A percentile compares a stretch with the other conserved stretches of the same genome.
Conservation (phyloP, 805 yeast species). For the Wickerhamomyces silvicola region DNA sequence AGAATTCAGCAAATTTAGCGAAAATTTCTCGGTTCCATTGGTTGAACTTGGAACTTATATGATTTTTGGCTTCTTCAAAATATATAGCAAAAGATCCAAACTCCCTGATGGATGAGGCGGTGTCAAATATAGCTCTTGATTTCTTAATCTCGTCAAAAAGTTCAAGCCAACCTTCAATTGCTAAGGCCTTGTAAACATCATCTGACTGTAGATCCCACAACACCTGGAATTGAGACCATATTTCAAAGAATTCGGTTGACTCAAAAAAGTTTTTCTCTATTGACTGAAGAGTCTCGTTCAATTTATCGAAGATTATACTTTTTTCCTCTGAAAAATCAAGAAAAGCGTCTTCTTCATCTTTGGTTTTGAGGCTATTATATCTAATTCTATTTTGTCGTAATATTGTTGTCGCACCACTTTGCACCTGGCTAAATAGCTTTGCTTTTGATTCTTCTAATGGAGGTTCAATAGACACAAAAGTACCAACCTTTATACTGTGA, state of each 20-base stretch:
- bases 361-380: slow-evolving; percentile 17
- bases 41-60: slow-evolving; percentile 49
- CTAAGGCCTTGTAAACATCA: slow-evolving; percentile 30
- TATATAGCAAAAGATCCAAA: slow-evolving; percentile 42
- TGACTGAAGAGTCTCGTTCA: slow-evolving; percentile 17
- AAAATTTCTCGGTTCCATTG: slow-evolving; percentile 47
- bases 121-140: slow-evolving; percentile 44
- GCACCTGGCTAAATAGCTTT: slow-evolving; percentile 21
- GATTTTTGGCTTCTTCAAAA: slow-evolving; percentile 46
- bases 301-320: slow-evolving; percentile 7
- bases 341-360: not conserved
- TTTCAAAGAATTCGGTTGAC: slow-evolving; percentile 32
- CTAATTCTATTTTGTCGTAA: slow-evolving; percentile 21
- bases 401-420: slow-evolving; percentile 18
- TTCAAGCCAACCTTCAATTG: slow-evolving; percentile 41
- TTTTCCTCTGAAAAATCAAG: slow-evolving; percentile 8
- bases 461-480: slow-evolving; percentile 33
- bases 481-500: slow-evolving; percentile 33
- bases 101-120: slow-evolving; percentile 30
- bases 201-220: slow-evolving; percentile 52
- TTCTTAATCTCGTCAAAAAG: slow-evolving; percentile 36
- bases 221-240: slow-evolving; percentile 52
- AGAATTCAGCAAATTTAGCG: slow-evolving; percentile 31
- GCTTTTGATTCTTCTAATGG: slow-evolving; percentile 32
- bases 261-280: slow-evolving; percentile 28